phyloP scores from a whole-genome alignment of 306 rosid genomes.

The Prinsepia uniflora region DNA sequence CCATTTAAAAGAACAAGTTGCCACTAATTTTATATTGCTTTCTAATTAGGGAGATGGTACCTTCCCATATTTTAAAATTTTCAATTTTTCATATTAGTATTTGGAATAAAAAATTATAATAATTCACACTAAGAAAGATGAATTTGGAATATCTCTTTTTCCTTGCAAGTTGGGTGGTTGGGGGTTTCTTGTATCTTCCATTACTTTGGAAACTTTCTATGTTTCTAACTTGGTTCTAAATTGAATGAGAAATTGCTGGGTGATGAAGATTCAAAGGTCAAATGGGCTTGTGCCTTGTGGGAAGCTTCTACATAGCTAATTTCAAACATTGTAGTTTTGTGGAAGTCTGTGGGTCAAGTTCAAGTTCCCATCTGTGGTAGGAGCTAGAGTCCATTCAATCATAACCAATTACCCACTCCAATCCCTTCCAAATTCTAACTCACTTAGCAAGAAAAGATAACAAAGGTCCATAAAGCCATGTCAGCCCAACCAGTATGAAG shows the following conservation, averaged over 20 bases:
- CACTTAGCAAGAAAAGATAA: neutral
- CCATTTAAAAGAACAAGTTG: too few species aligned
- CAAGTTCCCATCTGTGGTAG: neutral
- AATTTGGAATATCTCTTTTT: neutral
- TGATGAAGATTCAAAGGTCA: neutral
- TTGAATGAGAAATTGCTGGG: neutral
- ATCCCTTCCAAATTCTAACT: neutral
- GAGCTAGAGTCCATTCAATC: neutral
- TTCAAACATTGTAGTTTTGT: neutral
- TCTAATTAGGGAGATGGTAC: too few species aligned
- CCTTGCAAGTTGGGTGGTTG: neutral
- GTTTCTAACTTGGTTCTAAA: neutral
- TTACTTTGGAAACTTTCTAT: neutral
- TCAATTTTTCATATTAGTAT: too few species aligned
- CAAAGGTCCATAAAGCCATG: neutral
- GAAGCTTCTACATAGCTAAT: neutral
- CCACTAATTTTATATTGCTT: too few species aligned
- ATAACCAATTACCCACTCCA: neutral
- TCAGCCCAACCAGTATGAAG: neutral
- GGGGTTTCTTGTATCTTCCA: neutral
- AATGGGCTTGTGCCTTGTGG: neutral
- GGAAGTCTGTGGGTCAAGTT: neutral
- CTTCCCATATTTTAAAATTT: too few species aligned
- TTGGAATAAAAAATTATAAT: too few species aligned
- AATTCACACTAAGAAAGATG: too few species aligned